Conservation (phyloP, 176 grass and related monocot species). For the Cymbopogon citratus region DNA sequence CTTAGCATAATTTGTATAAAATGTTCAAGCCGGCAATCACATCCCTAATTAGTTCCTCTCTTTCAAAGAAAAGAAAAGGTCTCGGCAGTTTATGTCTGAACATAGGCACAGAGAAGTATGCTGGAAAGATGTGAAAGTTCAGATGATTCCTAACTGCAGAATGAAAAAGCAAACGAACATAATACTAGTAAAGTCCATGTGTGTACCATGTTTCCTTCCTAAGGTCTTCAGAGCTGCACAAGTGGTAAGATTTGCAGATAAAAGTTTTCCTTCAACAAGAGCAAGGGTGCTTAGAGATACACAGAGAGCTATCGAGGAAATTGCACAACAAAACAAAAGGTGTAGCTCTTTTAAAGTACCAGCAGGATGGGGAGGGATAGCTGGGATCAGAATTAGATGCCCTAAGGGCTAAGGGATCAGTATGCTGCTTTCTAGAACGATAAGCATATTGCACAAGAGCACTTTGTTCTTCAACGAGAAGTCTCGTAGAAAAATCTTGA, state of each 20-base stretch:
- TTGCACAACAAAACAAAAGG: background rate
- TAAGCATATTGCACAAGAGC: background rate
- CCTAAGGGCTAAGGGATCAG: background rate
- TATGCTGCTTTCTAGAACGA: slow-evolving; percentile 7
- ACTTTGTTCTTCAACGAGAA: slow-evolving; percentile 17
- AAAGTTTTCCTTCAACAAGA: background rate
- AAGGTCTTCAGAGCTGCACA: background rate
- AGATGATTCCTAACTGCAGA: background rate
- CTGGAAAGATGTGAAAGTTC: background rate
- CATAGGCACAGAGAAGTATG: background rate
- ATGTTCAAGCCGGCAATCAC: background rate
- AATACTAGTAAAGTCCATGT: background rate
- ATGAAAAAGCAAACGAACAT: background rate
- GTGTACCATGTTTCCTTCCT: slow-evolving; percentile 32
- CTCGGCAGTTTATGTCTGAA: background rate
- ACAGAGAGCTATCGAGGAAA: background rate
- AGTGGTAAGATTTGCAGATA: background rate
- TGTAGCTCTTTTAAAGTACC: background rate
- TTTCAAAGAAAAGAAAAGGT: background rate
- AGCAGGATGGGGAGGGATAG: background rate
- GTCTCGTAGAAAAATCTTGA: background rate
- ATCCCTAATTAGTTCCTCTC: background rate
- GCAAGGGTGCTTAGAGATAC: background rate
- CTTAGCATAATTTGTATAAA: background rate
- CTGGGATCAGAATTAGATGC: slow-evolving; percentile 9